phyloP scores from a whole-genome alignment of 768 basidiomycete genomes.

The Leccinum pellstonianum region DNA sequence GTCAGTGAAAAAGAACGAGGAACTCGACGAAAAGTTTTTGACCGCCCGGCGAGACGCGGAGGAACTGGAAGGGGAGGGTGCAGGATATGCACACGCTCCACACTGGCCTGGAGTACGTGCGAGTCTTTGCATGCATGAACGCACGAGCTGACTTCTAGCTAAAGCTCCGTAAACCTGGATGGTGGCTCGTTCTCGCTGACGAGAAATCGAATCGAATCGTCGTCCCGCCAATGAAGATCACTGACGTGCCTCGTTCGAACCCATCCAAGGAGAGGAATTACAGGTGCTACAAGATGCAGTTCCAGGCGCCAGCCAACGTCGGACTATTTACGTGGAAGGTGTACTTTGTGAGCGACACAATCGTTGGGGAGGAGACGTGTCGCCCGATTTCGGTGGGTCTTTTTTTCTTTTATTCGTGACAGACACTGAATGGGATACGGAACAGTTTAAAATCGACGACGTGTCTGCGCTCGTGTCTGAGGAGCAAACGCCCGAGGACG shows the following conservation, averaged over 20 bases:
- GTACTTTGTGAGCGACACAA: constrained; percentile 84
- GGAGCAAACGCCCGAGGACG: constrained; percentile 73
- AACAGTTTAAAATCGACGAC: constrained; percentile 83
- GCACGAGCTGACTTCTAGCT: background rate
- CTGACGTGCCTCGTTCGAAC: constrained; percentile 70
- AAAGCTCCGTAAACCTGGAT: constrained; percentile 84
- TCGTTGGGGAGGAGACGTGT: constrained; percentile 75
- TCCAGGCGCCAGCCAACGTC: constrained; percentile 86
- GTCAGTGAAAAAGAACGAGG: constrained; percentile 49
- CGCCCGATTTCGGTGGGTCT: constrained; percentile 68
- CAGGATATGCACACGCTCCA: constrained; percentile 83
- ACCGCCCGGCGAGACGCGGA: constrained; percentile 60
- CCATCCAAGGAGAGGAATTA: constrained; percentile 53
- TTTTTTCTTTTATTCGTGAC: background rate
- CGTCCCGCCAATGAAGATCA: constrained; percentile 81
- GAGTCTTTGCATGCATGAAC: background rate
- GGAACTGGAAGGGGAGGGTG: constrained; percentile 46
- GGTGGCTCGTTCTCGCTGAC: constrained; percentile 91
- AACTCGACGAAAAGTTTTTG: constrained; percentile 72
- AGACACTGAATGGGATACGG: constrained; percentile 5
- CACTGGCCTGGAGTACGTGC: constrained; percentile 81
- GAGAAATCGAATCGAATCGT: constrained; percentile 82
- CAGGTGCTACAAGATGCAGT: constrained; percentile 86
- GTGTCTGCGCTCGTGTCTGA: constrained; percentile 53
- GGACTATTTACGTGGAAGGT: constrained; percentile 90